Evolutionary conservation across 1,284 basidiomycete species (phyloP).

Genomic region (Malassezia psittaci): DNA sequence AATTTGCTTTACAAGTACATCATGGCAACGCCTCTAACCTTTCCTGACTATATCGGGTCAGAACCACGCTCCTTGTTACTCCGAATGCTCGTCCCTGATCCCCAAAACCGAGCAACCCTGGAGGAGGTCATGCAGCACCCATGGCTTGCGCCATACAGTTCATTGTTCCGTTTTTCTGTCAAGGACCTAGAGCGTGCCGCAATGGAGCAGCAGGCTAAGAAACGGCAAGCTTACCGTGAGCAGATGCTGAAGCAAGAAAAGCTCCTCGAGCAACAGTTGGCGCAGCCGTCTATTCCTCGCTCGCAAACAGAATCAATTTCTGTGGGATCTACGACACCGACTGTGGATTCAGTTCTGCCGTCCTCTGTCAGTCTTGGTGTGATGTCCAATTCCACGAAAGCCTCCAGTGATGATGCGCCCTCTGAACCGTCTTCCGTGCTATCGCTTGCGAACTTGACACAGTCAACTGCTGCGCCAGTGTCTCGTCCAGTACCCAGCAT

Average conservation of each 20-base stretch:
- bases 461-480: background rate
- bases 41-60: constrained; percentile 46
- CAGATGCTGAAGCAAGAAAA: constrained; percentile 46
- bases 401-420: background rate
- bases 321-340: background rate
- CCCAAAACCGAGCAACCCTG: constrained; percentile 32
- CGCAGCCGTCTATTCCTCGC: constrained; percentile 14
- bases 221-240: constrained; percentile 44
- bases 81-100: constrained; percentile 46
- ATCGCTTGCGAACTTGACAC: background rate
- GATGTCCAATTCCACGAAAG: background rate
- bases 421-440: background rate
- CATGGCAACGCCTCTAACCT: constrained; percentile 52
- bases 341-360: background rate
- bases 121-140: constrained; percentile 44
- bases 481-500: background rate
- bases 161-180: constrained; percentile 45
- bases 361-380: background rate
- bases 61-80: constrained; percentile 42
- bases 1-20: constrained; percentile 99
- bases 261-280: constrained; percentile 37
- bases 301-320: background rate
- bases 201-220: constrained; percentile 46
- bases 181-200: constrained; percentile 45
- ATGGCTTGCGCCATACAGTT: constrained; percentile 45